These are phyloP conservation scores for Paramecium pentaurelia DNA, from an alignment of 73 alveolate species.

Conservation along the genomic window DNA sequence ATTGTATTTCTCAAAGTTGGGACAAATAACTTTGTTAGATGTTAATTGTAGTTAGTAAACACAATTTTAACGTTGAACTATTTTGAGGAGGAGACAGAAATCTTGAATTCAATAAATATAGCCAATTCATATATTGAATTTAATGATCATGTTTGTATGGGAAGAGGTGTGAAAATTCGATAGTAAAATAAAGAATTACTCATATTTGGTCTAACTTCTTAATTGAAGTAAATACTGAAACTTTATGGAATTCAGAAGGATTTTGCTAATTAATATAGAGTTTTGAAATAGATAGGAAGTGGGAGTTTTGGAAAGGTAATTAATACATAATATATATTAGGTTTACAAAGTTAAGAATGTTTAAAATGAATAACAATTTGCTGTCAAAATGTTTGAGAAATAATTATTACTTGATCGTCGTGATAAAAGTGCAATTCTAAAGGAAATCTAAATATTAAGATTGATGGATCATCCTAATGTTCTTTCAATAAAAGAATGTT, in stretches of 20 bases:
- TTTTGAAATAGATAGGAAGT: conserved; percentile 63
- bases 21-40: background rate
- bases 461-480: background rate
- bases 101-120: background rate
- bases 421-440: background rate
- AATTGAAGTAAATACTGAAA: background rate
- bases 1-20: background rate
- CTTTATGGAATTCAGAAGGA: background rate
- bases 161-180: background rate
- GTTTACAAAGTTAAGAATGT: conserved; percentile 77
- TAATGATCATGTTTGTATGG: background rate
- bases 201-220: background rate
- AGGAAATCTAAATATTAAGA: background rate
- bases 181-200: background rate
- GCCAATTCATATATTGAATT: background rate
- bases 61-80: background rate
- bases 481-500: conserved; percentile 48
- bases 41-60: background rate
- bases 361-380: background rate
- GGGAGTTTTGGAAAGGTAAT: conserved; percentile 92
- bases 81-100: background rate
- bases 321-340: background rate
- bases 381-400: background rate
- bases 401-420: background rate
- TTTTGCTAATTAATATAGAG: background rate